These are phyloP conservation scores for Ceratocystis lukuohia DNA, from an alignment of 2,329 filamentous ascomycete species.

Conservation along the genomic window DNA sequence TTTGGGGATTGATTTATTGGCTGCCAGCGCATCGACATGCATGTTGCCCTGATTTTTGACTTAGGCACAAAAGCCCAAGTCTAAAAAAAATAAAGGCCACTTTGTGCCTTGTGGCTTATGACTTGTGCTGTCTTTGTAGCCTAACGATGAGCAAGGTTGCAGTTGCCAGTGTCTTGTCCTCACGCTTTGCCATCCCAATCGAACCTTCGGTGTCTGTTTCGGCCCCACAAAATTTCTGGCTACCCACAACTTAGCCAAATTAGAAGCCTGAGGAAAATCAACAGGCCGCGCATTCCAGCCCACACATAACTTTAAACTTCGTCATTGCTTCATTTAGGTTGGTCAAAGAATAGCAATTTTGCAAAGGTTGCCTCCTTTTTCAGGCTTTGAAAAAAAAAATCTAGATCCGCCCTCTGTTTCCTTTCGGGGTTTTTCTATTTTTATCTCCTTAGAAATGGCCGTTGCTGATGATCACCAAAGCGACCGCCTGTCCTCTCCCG, in stretches of 20 bases:
- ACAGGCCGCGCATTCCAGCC: constrained; percentile 4
- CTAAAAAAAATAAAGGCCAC: neutral
- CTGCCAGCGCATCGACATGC: constrained; percentile 4
- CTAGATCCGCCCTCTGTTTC: neutral
- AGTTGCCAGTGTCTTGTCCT: neutral
- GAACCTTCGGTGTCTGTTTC: neutral
- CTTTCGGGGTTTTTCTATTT: neutral
- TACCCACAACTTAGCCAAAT: constrained; percentile 7
- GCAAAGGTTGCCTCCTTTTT: neutral
- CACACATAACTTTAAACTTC: neutral
- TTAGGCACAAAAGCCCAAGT: neutral
- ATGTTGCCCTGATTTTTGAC: neutral
- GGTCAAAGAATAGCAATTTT: neutral
- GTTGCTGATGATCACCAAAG: neutral
- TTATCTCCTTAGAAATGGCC: neutral
- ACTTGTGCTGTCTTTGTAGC: neutral
- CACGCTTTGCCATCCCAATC: neutral
- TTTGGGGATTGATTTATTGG: neutral
- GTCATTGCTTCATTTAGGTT: neutral
- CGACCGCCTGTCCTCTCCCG: constrained; percentile 15
- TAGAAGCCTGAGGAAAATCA: constrained; percentile 2
- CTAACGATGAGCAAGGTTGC: neutral
- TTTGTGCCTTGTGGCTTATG: neutral
- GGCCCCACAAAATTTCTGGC: neutral
- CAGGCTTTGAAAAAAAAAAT: neutral